These are phyloP conservation scores for Tubosaeta brunneosetosa DNA, from an alignment of 768 basidiomycete species.

Conservation along the genomic window DNA sequence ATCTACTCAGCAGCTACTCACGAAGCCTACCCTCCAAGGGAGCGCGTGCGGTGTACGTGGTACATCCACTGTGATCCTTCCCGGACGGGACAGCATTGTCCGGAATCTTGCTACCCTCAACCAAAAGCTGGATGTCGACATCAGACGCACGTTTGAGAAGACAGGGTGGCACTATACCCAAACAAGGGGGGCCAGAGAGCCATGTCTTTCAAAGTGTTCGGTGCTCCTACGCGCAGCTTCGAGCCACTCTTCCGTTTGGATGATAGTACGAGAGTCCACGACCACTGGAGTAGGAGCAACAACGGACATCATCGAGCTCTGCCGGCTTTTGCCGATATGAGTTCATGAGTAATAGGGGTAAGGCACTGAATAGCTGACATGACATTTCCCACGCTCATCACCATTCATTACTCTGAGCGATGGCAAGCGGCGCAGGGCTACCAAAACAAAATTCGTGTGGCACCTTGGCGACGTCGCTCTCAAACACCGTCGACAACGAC, in stretches of 20 bases:
- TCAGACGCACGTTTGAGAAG: background rate
- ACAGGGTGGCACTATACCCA: constrained; percentile 19
- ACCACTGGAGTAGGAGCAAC: constrained; percentile 13
- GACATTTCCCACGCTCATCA: constrained; percentile 21
- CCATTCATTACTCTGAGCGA: constrained; percentile 7
- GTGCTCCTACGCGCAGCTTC: constrained; percentile 28
- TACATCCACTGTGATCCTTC: constrained; percentile 26
- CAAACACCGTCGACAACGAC: constrained; percentile 17
- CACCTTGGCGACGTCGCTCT: constrained; percentile 3
- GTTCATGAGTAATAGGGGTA: background rate
- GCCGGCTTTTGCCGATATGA: too few species aligned
- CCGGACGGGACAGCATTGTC: constrained; percentile 33
- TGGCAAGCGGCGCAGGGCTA: constrained; percentile 23
- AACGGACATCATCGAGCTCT: constrained; percentile 18
- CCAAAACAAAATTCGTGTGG: constrained; percentile 15
- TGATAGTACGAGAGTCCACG: constrained; percentile 9
- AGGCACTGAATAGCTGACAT: background rate
- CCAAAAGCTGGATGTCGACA: constrained; percentile 18
- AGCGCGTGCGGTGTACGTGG: constrained; percentile 30
- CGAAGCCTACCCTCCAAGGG: constrained; percentile 30
- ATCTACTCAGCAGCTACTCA: constrained; percentile 10
- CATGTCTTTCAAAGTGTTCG: constrained; percentile 22
- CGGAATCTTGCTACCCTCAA: constrained; percentile 28
- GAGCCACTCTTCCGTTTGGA: constrained; percentile 29
- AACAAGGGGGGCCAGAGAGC: constrained; percentile 29